Percentiles rank a stretch among this genome's conserved stretches.
phyloP scores from a whole-genome alignment of 2,329 filamentous ascomycete species.

The Fusarium oligoseptatum region DNA sequence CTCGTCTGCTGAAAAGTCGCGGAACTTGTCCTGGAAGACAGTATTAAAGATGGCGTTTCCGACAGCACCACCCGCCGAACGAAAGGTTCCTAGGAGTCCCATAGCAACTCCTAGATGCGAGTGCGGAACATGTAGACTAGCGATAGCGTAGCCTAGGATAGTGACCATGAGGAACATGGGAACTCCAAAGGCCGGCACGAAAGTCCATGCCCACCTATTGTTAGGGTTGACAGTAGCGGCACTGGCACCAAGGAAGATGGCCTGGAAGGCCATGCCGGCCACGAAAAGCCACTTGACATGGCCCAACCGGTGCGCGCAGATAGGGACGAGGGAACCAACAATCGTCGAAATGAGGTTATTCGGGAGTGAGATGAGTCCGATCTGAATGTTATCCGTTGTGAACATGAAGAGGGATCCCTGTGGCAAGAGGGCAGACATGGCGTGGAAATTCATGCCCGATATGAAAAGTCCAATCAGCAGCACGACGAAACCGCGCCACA shows the following conservation, averaged over 20 bases:
- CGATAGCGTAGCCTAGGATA: constrained; percentile 20
- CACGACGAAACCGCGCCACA: constrained; percentile 8
- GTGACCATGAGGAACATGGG: constrained; percentile 28
- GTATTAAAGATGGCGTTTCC: constrained; percentile 30
- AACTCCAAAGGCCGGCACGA: constrained; percentile 27
- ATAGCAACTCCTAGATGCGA: constrained; percentile 28
- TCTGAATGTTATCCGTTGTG: constrained; percentile 21
- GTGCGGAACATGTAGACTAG: constrained; percentile 29
- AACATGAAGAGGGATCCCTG: constrained; percentile 33
- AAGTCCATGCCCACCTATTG: constrained; percentile 26
- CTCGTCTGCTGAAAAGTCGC: constrained; percentile 9
- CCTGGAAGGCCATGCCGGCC: constrained; percentile 9
- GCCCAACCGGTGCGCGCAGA: constrained; percentile 6
- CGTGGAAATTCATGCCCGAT: constrained; percentile 29
- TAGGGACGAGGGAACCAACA: neutral
- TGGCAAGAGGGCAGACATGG: constrained; percentile 18
- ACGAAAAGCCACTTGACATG: constrained; percentile 27
- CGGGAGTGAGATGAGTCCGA: constrained; percentile 13
- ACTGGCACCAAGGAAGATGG: constrained; percentile 21
- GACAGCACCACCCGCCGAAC: constrained; percentile 18
- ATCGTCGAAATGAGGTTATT: constrained; percentile 7
- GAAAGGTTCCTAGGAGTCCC: constrained; percentile 24
- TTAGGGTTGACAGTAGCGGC: constrained; percentile 32
- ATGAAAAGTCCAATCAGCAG: constrained; percentile 18
- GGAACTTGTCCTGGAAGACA: constrained; percentile 23